Conservation (phyloP, 345 rosid genomes). For the Carallia brachiata region DNA sequence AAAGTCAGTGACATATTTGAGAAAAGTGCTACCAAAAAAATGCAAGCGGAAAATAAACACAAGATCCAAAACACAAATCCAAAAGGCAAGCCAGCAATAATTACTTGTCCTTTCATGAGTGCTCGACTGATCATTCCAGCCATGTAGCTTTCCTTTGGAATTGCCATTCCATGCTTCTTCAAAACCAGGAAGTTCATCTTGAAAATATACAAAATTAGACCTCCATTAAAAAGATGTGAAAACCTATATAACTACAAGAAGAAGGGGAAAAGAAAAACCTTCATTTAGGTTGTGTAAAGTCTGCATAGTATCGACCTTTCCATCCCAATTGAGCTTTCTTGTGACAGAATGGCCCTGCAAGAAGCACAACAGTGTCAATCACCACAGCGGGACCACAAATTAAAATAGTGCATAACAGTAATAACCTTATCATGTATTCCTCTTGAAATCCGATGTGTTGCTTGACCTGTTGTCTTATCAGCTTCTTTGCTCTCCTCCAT, state of each 20-base stretch:
- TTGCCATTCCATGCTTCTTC: conserved; percentile 66
- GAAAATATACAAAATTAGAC: conserved; percentile 1
- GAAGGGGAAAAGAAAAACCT: conserved; percentile 44
- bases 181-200: conserved; percentile 65
- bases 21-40: neutral
- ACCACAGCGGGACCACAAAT: neutral
- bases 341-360: conserved; percentile 73
- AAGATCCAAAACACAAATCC: neutral
- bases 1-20: too few relatives aligned
- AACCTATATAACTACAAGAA: neutral
- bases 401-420: neutral
- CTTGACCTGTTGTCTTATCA: conserved; percentile 68
- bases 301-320: conserved; percentile 74
- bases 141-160: conserved; percentile 28
- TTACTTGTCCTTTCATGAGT: conserved; percentile 31
- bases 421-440: conserved; percentile 79
- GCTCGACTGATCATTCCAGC: conserved; percentile 27
- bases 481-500: conserved; percentile 88
- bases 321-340: conserved; percentile 66
- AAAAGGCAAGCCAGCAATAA: neutral
- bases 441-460: conserved; percentile 73
- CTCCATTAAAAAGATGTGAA: neutral
- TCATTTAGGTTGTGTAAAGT: conserved; percentile 70
- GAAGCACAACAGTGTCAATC: conserved; percentile 7
- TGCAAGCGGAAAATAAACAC: neutral